Conservation (phyloP, 179 eudicot species). For the Beta lomatogona region DNA sequence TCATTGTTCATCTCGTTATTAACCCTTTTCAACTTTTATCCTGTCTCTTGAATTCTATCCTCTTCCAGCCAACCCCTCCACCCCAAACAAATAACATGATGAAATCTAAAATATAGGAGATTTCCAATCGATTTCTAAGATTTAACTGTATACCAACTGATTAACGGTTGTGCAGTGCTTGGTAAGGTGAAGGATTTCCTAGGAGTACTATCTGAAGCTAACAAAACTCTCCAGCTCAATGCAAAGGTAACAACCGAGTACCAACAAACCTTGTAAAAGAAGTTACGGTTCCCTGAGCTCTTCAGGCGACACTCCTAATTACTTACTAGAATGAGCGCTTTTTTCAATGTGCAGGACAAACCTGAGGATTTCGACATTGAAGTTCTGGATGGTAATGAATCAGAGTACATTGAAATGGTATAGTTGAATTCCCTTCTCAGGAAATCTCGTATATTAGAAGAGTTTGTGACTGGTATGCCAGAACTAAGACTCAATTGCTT, state of each 20-base stretch:
- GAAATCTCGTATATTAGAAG: not conserved
- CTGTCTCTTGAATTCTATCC: too few species aligned
- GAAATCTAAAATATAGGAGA: not conserved
- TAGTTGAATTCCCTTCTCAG: not conserved
- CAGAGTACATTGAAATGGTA: constrained; percentile 87
- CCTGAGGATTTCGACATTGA: constrained; percentile 67
- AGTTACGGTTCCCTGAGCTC: not conserved
- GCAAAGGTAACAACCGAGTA: constrained; percentile 53
- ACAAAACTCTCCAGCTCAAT: constrained; percentile 58
- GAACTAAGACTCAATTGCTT: constrained; percentile 8
- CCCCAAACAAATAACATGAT: not conserved
- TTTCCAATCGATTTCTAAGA: not conserved
- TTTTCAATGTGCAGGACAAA: constrained; percentile 47
- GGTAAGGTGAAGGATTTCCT: constrained; percentile 70
- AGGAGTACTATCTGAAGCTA: constrained; percentile 74
- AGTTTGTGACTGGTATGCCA: not conserved
- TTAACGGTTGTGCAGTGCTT: constrained; percentile 47
- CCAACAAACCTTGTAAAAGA: not conserved
- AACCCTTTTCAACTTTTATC: too few species aligned
- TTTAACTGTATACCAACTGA: not conserved
- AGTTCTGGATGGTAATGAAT: constrained; percentile 59
- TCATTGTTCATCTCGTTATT: not conserved
- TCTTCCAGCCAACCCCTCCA: too few species aligned
- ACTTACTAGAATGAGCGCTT: not conserved
- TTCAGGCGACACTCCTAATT: not conserved